Conservation (phyloP, 2,329 filamentous ascomycete genomes). For the Sarocladiaceae sp. region DNA sequence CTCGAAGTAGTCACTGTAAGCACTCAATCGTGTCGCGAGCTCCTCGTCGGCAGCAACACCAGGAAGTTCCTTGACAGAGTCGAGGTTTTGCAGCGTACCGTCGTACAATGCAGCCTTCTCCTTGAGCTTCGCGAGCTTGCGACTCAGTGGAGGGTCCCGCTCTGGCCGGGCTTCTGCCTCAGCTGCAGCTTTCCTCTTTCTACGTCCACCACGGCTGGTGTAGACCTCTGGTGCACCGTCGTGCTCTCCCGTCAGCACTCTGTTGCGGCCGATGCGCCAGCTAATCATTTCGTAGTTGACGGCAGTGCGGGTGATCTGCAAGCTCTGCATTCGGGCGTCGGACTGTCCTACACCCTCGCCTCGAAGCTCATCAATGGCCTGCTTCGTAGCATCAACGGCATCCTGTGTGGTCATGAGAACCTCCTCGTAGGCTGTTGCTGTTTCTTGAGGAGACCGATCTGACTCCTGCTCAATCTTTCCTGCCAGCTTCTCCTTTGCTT, state of each 20-base stretch:
- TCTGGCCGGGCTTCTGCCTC: conserved; percentile 38
- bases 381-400: conserved; percentile 87
- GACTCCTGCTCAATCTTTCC: conserved; percentile 39
- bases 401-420: conserved; percentile 90
- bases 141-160: conserved; percentile 65
- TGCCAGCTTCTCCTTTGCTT: conserved; percentile 45
- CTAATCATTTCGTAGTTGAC: conserved; percentile 93
- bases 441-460: conserved; percentile 54
- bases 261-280: conserved; percentile 91
- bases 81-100: conserved; percentile 83
- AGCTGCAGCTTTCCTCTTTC: conserved; percentile 37
- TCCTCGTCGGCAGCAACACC: conserved; percentile 80
- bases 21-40: conserved; percentile 74
- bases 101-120: conserved; percentile 90
- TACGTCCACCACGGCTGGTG: conserved; percentile 48
- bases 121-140: conserved; percentile 73
- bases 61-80: conserved; percentile 83
- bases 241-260: conserved; percentile 76
- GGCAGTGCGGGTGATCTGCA: conserved; percentile 88
- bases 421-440: conserved; percentile 84
- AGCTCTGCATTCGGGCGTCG: conserved; percentile 82
- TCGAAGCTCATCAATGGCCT: conserved; percentile 84
- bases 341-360: conserved; percentile 80
- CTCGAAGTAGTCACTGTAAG: conserved; percentile 77
- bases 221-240: conserved; percentile 66